Percentiles rank a stretch among this genome's conserved stretches.
These are phyloP conservation scores for Solanum chmielewskii DNA, from an alignment of 257 asterid species.

Conservation along the genomic window DNA sequence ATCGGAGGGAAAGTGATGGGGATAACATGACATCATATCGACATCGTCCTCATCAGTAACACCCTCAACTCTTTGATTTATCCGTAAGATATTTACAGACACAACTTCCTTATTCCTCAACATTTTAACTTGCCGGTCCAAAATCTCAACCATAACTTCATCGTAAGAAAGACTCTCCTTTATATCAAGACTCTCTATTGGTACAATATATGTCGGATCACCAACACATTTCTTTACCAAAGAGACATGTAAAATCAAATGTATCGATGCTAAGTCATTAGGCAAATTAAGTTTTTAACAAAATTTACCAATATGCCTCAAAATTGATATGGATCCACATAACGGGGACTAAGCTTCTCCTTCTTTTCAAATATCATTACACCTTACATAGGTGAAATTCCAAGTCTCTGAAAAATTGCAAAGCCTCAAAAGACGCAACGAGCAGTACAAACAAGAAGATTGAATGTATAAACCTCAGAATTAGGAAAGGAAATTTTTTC, in stretches of 20 bases:
- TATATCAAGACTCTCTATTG: background rate
- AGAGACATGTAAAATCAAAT: background rate
- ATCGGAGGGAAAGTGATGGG: background rate
- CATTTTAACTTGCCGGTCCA: background rate
- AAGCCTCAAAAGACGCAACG: no score
- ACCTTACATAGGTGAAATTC: background rate
- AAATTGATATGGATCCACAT: background rate
- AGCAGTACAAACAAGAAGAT: no score
- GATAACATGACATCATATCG: background rate
- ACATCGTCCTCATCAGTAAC: background rate
- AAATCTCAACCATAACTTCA: background rate
- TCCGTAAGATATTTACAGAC: no score
- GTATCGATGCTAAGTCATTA: background rate
- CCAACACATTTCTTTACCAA: background rate
- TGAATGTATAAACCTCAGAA: no score
- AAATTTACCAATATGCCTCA: background rate
- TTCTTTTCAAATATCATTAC: background rate
- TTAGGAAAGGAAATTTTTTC: no score
- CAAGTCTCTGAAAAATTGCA: no score
- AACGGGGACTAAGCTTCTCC: background rate
- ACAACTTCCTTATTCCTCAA: background rate
- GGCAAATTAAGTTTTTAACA: no score
- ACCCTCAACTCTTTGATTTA: background rate
- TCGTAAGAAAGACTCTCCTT: background rate
- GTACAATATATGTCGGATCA: background rate